Percentiles rank a stretch among this genome's conserved stretches.
Evolutionary conservation across 2,329 filamentous ascomycete species (phyloP).

Genomic region (Nemania abortiva): DNA sequence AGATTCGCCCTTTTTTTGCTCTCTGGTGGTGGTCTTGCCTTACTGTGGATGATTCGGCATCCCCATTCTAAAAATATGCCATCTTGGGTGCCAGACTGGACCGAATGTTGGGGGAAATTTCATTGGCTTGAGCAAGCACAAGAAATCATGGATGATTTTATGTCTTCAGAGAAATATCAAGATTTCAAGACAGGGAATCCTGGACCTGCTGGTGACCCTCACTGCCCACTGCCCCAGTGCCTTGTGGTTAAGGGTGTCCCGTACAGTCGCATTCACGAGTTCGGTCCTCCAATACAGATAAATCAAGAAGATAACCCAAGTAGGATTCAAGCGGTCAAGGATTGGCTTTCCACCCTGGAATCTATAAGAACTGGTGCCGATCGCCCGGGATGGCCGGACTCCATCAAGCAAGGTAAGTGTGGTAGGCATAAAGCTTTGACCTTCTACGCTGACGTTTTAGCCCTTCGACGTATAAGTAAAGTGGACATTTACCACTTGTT

Average conservation of each 20-base stretch:
- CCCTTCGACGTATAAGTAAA: background rate
- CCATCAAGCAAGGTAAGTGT: conserved; percentile 3
- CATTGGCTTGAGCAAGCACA: too few relatives aligned
- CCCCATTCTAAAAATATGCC: background rate
- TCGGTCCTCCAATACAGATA: too few relatives aligned
- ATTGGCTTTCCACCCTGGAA: background rate
- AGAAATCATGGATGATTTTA: too few relatives aligned
- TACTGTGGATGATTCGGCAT: conserved; percentile 18
- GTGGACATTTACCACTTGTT: background rate
- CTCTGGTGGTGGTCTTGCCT: background rate
- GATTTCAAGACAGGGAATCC: too few relatives aligned
- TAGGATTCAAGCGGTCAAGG: background rate
- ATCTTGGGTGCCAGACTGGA: too few relatives aligned
- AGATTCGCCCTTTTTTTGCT: background rate
- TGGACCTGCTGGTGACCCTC: too few relatives aligned
- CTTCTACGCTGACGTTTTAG: background rate
- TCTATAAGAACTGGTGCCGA: background rate
- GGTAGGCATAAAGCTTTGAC: background rate
- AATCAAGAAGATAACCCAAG: too few relatives aligned
- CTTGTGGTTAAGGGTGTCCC: too few relatives aligned
- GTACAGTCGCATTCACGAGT: too few relatives aligned
- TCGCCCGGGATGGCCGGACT: background rate
- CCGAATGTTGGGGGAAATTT: too few relatives aligned
- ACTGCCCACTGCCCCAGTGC: too few relatives aligned
- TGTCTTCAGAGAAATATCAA: too few relatives aligned